A percentile compares a stretch with the other conserved stretches of the same genome.
These are phyloP conservation scores for Aegilops umbellulata DNA, from an alignment of 176 grass and related monocot species.

Conservation along the genomic window DNA sequence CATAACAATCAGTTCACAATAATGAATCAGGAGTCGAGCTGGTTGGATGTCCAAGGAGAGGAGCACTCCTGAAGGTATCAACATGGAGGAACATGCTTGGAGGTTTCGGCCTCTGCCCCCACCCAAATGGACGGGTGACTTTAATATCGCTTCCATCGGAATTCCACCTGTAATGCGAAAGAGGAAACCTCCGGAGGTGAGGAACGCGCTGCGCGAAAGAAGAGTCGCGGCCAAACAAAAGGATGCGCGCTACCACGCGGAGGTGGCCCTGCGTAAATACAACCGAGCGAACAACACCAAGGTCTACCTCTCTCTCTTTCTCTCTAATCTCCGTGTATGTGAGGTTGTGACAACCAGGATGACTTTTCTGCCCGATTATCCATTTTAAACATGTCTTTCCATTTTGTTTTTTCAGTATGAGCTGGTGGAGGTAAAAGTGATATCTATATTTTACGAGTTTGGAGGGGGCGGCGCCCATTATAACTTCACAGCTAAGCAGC, in stretches of 20 bases:
- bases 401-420: background rate
- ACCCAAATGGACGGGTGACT: no score
- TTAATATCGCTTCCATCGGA: background rate
- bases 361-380: background rate
- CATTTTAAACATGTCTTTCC: background rate
- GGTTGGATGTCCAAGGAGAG: background rate
- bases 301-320: background rate
- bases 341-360: background rate
- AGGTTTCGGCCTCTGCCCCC: background rate
- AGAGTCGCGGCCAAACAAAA: background rate
- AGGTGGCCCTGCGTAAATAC: slow-evolving; percentile 1
- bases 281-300: background rate
- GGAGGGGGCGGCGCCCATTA: background rate
- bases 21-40: background rate
- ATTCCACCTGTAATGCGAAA: background rate
- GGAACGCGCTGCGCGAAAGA: background rate
- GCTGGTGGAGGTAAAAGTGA: background rate
- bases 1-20: background rate
- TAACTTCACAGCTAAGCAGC: slow-evolving; percentile 22
- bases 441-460: slow-evolving; percentile 20
- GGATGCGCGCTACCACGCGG: background rate
- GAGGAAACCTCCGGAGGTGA: background rate
- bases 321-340: no score
- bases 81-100: background rate
- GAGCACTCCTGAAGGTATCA: background rate